Conservation (phyloP, 2,329 filamentous ascomycete species). For the Colletotrichum navitas region DNA sequence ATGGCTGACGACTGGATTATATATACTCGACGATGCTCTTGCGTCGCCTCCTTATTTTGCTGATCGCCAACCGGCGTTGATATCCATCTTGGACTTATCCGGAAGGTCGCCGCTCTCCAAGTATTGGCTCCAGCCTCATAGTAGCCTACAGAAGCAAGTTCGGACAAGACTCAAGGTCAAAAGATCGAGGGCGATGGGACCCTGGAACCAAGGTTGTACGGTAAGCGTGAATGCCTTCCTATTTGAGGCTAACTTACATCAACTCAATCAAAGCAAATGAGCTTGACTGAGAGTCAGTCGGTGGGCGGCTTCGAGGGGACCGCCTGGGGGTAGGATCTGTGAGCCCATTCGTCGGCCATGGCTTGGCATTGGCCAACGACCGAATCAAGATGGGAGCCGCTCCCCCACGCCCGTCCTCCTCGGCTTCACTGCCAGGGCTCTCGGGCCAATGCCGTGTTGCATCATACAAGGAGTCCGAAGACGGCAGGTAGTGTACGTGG, state of each 20-base stretch:
- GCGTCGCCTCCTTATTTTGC: background rate
- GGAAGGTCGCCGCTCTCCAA: constrained; percentile 19
- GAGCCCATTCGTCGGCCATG: constrained; percentile 2
- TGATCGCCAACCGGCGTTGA: background rate
- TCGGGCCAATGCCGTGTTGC: background rate
- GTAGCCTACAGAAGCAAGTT: background rate
- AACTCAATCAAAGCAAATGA: constrained; percentile 3
- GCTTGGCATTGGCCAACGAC: constrained; percentile 16
- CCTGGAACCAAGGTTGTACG: background rate
- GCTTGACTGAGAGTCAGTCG: background rate
- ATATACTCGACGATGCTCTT: constrained; percentile 5
- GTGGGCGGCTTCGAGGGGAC: background rate
- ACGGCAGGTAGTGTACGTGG: background rate
- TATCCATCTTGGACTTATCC: constrained; percentile 2
- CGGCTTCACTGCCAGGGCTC: background rate
- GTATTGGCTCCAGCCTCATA: background rate
- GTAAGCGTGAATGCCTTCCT: constrained; percentile 23
- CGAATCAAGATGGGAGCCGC: background rate
- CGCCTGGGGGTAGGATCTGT: background rate
- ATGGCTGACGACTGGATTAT: constrained; percentile 9
- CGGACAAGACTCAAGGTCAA: background rate
- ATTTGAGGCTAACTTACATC: constrained; percentile 17
- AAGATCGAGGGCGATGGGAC: background rate
- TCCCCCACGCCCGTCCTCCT: no score
- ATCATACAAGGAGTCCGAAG: background rate